These are phyloP conservation scores for Mitragyna speciosa DNA, from an alignment of 257 asterid genomes.

Conservation along the genomic window DNA sequence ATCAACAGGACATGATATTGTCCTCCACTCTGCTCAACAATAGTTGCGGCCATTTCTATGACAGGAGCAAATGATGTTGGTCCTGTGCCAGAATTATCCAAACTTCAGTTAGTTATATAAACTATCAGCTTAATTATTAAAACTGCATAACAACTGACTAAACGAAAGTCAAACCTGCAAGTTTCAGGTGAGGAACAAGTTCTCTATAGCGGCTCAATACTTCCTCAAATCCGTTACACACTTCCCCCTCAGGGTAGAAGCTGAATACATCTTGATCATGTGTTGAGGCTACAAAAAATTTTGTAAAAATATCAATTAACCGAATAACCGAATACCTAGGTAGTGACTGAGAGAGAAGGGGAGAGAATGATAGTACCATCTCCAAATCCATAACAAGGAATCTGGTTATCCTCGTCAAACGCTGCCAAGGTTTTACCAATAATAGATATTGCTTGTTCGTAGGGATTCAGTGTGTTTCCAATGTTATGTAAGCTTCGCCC, in stretches of 20 bases:
- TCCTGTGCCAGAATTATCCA: slow-evolving; percentile 52
- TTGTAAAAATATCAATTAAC: slow-evolving; percentile 9
- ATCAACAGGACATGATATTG: slow-evolving; percentile 89
- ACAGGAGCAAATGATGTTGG: slow-evolving; percentile 96
- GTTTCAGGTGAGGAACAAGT: slow-evolving; percentile 62
- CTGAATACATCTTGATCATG: slow-evolving; percentile 89
- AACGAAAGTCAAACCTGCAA: slow-evolving; percentile 62
- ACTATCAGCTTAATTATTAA: not conserved
- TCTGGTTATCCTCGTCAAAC: slow-evolving; percentile 92
- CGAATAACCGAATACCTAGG: not conserved
- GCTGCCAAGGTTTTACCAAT: slow-evolving; percentile 87
- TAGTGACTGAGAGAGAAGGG: not conserved
- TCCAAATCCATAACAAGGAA: slow-evolving; percentile 96
- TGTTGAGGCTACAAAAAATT: slow-evolving; percentile 62
- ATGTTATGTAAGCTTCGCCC: slow-evolving; percentile 76
- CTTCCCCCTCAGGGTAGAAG: slow-evolving; percentile 68
- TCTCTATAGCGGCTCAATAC: slow-evolving; percentile 77
- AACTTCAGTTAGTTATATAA: slow-evolving; percentile 19
- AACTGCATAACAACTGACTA: slow-evolving; percentile 10
- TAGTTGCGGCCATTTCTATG: slow-evolving; percentile 80
- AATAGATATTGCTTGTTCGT: slow-evolving; percentile 86
- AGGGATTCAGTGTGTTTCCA: slow-evolving; percentile 70
- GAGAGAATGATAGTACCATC: slow-evolving; percentile 53
- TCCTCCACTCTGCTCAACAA: slow-evolving; percentile 87
- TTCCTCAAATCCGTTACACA: slow-evolving; percentile 91